phyloP scores from a whole-genome alignment of 306 rosid genomes.

The Acacia acuminata region DNA sequence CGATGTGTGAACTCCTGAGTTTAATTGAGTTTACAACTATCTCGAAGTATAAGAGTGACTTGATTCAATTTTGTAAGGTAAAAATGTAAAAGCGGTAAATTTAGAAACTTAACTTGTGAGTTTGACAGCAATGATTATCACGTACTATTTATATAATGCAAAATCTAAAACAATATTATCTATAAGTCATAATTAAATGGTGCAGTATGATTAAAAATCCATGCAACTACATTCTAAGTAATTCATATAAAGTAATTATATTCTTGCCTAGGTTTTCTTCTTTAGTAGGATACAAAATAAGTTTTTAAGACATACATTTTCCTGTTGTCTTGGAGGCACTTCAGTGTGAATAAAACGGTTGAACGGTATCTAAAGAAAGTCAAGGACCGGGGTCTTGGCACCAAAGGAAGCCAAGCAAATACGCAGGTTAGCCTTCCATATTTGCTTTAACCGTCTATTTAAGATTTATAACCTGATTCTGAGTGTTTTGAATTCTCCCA shows the following conservation, averaged over 20 bases:
- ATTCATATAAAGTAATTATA: not conserved
- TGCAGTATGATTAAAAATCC: not conserved
- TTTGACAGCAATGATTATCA: too few relatives aligned
- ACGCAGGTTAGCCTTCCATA: conserved; percentile 53
- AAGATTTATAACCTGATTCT: not conserved
- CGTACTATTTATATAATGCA: not conserved
- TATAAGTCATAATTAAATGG: not conserved
- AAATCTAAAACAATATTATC: not conserved
- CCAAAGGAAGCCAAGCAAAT: conserved; percentile 40
- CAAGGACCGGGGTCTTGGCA: conserved; percentile 45
- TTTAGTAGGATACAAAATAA: not conserved
- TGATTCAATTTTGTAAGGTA: too few relatives aligned
- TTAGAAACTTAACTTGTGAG: too few relatives aligned
- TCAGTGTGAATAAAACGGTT: conserved; percentile 69
- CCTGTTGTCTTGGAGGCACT: conserved; percentile 37
- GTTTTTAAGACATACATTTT: not conserved
- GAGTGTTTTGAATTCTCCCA: not conserved
- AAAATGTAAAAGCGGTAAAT: too few relatives aligned
- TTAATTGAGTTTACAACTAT: too few relatives aligned
- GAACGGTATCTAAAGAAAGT: conserved; percentile 76
- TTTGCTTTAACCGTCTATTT: not conserved
- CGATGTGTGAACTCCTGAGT: too few relatives aligned
- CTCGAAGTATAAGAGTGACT: too few relatives aligned
- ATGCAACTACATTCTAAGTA: not conserved
- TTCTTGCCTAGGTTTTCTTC: not conserved